These are phyloP conservation scores for Coelastrella sp. DNA, from an alignment of 139 green algal species.

Conservation along the genomic window DNA sequence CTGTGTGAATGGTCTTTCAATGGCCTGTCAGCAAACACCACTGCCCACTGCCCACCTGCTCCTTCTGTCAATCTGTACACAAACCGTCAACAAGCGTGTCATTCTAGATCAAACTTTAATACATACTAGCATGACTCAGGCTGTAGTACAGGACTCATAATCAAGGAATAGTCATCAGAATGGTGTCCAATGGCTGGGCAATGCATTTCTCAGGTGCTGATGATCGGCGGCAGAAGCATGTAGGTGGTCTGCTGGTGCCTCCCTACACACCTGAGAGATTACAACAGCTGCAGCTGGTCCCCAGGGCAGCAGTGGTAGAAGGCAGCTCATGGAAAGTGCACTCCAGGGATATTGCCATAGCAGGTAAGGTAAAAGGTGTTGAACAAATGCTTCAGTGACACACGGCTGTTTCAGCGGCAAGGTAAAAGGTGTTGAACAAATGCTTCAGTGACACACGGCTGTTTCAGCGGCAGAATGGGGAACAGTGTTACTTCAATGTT, in stretches of 20 bases:
- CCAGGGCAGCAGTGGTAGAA: conserved; percentile 64
- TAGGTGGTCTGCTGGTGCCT: conserved; percentile 73
- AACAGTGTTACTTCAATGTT: neutral
- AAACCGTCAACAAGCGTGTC: too few relatives aligned
- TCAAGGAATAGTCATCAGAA: too few relatives aligned
- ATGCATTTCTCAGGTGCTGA: conserved; percentile 57
- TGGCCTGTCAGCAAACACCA: too few relatives aligned
- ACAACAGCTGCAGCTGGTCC: conserved; percentile 57
- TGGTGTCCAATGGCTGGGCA: neutral
- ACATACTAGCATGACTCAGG: too few relatives aligned
- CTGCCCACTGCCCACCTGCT: too few relatives aligned
- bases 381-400: neutral
- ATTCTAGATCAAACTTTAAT: too few relatives aligned
- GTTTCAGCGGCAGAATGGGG: neutral
- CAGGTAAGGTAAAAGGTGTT: neutral
- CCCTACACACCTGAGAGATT: conserved; percentile 61
- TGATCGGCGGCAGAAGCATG: conserved; percentile 71
- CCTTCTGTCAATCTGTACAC: too few relatives aligned
- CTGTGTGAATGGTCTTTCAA: too few relatives aligned
- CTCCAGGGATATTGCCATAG: conserved; percentile 37
- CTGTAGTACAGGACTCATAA: too few relatives aligned
- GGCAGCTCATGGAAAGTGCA: conserved; percentile 49
- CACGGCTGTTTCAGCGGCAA: neutral
- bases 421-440: too few relatives aligned
- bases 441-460: neutral